Conservation (phyloP, 345 rosid genomes). For the Balakata baccata region DNA sequence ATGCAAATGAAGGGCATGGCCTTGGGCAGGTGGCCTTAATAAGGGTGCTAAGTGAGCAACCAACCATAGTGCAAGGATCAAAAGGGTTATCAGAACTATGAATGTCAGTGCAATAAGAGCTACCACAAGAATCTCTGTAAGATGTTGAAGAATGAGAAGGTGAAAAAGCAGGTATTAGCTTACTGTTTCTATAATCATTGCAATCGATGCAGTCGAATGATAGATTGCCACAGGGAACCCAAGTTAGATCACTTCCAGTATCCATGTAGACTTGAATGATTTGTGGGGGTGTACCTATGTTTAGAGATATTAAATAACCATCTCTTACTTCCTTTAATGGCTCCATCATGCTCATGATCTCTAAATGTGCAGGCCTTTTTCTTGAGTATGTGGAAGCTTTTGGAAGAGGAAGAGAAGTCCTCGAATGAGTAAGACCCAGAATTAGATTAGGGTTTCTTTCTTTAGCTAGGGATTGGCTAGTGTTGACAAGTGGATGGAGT, state of each 20-base stretch:
- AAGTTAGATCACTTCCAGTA: constrained; percentile 85
- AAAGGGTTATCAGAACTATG: constrained; percentile 74
- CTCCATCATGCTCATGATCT: constrained; percentile 39
- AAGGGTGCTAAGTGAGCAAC: constrained; percentile 63
- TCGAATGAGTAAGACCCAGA: constrained; percentile 50
- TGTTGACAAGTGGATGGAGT: constrained; percentile 3
- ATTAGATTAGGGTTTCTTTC: constrained; percentile 40
- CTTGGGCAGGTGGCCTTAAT: constrained; percentile 53
- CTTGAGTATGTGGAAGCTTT: constrained; percentile 25
- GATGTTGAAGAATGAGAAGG: constrained; percentile 64
- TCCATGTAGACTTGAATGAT: constrained; percentile 73
- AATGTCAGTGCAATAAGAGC: constrained; percentile 51
- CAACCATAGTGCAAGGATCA: constrained; percentile 62
- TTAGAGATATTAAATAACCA: constrained; percentile 67
- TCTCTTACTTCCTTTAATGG: constrained; percentile 67
- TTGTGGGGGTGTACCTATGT: constrained; percentile 76
- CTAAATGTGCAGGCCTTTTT: constrained; percentile 23
- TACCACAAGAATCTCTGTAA: constrained; percentile 50
- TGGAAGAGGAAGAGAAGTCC: constrained; percentile 36
- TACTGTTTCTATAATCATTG: constrained; percentile 49
- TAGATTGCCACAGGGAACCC: constrained; percentile 86
- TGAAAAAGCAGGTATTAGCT: constrained; percentile 42
- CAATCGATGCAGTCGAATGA: constrained; percentile 73
- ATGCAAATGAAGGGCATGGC: constrained; percentile 87
- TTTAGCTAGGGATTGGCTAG: constrained; percentile 37